A percentile compares a stretch with the other conserved stretches of the same genome.
These are phyloP conservation scores for Diatrype stigma DNA, from an alignment of 2,329 filamentous ascomycete species.

Conservation along the genomic window DNA sequence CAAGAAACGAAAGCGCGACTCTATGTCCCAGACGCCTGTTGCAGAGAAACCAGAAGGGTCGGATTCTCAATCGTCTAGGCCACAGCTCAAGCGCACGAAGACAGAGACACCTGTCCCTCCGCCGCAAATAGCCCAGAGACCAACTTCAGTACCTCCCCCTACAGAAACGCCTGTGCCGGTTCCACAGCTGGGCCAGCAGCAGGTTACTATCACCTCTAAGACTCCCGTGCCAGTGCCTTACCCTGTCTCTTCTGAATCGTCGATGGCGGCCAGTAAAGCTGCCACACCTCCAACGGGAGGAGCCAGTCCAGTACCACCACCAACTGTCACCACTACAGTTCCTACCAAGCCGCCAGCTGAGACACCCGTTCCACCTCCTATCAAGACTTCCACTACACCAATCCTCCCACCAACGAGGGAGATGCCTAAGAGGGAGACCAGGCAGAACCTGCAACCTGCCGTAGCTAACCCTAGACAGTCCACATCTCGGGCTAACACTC, in stretches of 20 bases:
- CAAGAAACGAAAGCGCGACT: constrained; percentile 45
- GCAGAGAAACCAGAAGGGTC: constrained; percentile 25
- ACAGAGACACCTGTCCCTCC: constrained; percentile 54
- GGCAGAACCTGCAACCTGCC: constrained; percentile 35
- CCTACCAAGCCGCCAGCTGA: constrained; percentile 34
- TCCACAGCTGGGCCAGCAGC: constrained; percentile 24
- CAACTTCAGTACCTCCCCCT: constrained; percentile 27
- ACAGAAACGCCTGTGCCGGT: constrained; percentile 29
- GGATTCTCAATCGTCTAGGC: constrained; percentile 23
- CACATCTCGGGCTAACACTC: constrained; percentile 25
- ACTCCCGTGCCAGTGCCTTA: constrained; percentile 30
- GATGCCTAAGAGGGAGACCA: constrained; percentile 40
- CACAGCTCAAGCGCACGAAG: constrained; percentile 48
- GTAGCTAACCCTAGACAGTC: constrained; percentile 25
- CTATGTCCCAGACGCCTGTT: constrained; percentile 25
- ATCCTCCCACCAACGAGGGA: constrained; percentile 32
- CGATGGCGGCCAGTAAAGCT: constrained; percentile 20
- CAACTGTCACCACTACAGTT: constrained; percentile 33
- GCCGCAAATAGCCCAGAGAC: constrained; percentile 31
- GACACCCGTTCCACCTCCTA: constrained; percentile 36
- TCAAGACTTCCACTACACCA: constrained; percentile 32
- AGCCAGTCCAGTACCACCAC: constrained; percentile 26
- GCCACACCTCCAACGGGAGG: constrained; percentile 21
- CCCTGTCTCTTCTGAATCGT: constrained; percentile 23
- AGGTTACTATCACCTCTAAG: constrained; percentile 22